Conservation (phyloP, 768 basidiomycete species). For the Suillus cothurnatus region DNA sequence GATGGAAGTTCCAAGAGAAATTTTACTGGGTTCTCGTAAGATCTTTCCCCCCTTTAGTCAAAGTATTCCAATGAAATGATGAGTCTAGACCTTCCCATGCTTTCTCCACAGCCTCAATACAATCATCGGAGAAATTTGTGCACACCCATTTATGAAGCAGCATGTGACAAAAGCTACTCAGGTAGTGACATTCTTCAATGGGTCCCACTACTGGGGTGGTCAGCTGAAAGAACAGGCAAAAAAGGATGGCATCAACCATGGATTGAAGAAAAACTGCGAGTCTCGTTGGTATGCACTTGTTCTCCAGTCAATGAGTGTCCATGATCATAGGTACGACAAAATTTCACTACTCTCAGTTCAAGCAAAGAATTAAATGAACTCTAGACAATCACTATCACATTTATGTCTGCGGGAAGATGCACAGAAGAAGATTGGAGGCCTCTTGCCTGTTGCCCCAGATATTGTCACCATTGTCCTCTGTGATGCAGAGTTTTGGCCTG, state of each 20-base stretch:
- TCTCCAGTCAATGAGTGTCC: too few species aligned
- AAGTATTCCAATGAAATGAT: conserved; percentile 23
- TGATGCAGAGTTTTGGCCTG: conserved; percentile 24
- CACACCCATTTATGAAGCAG: conserved; percentile 24
- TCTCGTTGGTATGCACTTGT: too few species aligned
- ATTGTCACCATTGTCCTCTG: conserved; percentile 25
- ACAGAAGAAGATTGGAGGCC: conserved; percentile 1
- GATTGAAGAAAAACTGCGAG: too few species aligned
- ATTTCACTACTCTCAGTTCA: too few species aligned
- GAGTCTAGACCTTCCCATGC: conserved; percentile 27
- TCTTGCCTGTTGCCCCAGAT: conserved; percentile 10
- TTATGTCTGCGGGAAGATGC: conserved; percentile 20
- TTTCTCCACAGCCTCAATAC: conserved; percentile 36
- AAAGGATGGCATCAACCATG: conserved; percentile 13
- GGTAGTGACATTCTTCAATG: conserved; percentile 35
- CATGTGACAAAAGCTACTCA: not conserved
- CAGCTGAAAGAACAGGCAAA: conserved; percentile 27
- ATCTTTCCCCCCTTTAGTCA: not conserved
- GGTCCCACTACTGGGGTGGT: conserved; percentile 37
- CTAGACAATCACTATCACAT: conserved; percentile 11
- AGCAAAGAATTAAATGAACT: not conserved
- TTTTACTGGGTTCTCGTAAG: too few species aligned
- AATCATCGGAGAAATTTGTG: conserved; percentile 30
- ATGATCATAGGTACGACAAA: too few species aligned
- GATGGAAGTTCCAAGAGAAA: conserved; percentile 12